These are phyloP conservation scores for Millerago galiae DNA, from an alignment of 805 yeast species.

Conservation along the genomic window DNA sequence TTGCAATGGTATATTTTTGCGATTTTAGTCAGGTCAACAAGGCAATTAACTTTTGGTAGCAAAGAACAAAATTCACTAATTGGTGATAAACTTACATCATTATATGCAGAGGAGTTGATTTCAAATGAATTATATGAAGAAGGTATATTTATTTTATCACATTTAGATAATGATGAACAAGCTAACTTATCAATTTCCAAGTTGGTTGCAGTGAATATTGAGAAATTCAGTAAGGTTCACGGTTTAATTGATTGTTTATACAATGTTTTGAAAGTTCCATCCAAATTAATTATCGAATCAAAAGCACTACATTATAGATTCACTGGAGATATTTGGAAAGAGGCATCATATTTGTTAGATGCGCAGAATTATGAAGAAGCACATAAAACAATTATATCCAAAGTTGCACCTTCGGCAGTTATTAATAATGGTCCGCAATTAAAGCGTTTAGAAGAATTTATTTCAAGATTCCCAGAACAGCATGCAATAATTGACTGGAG, in stretches of 20 bases:
- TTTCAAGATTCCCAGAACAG: constrained; percentile 36
- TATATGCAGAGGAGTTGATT: constrained; percentile 47
- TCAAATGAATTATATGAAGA: constrained; percentile 45
- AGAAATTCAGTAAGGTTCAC: constrained; percentile 10
- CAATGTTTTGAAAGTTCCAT: constrained; percentile 41
- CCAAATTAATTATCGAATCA: constrained; percentile 43
- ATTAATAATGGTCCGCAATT: constrained; percentile 36
- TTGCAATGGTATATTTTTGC: constrained; percentile 48
- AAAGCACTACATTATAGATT: constrained; percentile 51
- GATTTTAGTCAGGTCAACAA: constrained; percentile 33
- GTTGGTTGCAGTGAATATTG: constrained; percentile 23
- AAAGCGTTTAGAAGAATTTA: constrained; percentile 28
- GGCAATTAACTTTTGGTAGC: constrained; percentile 20
- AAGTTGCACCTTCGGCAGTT: constrained; percentile 71
- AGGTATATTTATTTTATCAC: constrained; percentile 58
- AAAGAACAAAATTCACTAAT: constrained; percentile 5
- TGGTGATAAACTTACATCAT: constrained; percentile 33
- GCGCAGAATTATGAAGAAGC: constrained; percentile 63
- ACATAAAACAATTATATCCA: constrained; percentile 44
- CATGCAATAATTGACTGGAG: constrained; percentile 44
- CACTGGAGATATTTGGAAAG: constrained; percentile 46
- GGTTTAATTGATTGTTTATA: constrained; percentile 31
- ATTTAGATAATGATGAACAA: constrained; percentile 40
- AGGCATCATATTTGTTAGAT: constrained; percentile 52
- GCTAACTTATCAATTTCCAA: constrained; percentile 36